phyloP scores from a whole-genome alignment of 441 rosid genomes.

The Viola pubescens region DNA sequence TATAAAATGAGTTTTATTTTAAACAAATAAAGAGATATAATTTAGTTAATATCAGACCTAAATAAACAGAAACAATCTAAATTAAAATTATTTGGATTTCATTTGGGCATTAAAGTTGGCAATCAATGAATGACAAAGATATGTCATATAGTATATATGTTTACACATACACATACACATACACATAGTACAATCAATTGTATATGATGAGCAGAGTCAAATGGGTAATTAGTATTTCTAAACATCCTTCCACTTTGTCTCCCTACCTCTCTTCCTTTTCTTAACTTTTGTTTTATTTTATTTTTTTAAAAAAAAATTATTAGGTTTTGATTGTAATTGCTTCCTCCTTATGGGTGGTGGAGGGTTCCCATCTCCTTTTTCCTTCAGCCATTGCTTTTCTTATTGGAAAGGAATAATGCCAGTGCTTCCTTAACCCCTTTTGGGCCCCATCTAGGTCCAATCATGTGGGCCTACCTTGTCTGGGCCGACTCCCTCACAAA shows the following conservation, averaged over 20 bases:
- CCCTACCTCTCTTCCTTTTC: conserved; percentile 15
- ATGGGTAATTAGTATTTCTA: conserved; percentile 29
- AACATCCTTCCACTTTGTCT: conserved; percentile 71
- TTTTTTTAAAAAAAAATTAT: no score
- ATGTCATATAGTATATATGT: neutral
- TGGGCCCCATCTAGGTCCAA: conserved; percentile 44
- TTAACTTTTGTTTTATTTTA: no score
- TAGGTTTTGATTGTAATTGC: neutral
- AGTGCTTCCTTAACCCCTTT: conserved; percentile 27
- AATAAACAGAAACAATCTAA: no score
- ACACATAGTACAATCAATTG: conserved; percentile 37
- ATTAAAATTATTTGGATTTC: no score
- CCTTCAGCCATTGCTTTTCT: conserved; percentile 33
- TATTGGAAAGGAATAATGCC: conserved; percentile 38
- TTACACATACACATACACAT: conserved; percentile 9
- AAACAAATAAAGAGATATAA: no score
- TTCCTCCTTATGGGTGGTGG: conserved; percentile 21
- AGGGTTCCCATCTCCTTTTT: conserved; percentile 33
- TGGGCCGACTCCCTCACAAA: conserved; percentile 23
- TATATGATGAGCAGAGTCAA: conserved; percentile 55
- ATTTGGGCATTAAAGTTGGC: neutral
- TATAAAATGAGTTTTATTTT: no score
- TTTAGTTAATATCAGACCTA: no score
- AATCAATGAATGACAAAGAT: no score
- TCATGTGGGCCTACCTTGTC: conserved; percentile 43